Base-by-base conservation (phyloP, 441 rosid species). In the Mallotus repandus region DNA sequence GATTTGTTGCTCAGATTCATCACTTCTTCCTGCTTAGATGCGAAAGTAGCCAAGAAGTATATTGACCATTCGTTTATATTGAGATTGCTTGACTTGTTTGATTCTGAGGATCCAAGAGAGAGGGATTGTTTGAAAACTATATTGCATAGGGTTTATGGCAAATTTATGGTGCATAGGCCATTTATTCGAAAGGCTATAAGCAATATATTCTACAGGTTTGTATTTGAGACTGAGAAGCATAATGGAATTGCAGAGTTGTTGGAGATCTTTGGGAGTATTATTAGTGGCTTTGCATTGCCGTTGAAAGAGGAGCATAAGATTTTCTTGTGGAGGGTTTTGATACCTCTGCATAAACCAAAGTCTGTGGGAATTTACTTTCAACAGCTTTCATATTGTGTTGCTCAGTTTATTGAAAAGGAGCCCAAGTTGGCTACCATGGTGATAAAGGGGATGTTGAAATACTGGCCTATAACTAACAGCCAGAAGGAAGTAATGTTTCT, bases 401-500 rank as follows among this genome's bases (percentile, higher is more conserved):
- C 84, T 55, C 98, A 93, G 84, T 93, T 91, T 59, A 75, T 88
- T 32, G 96, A 91, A 74, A 93, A 91, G 80, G 98, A 93, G 64
- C 94, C 96, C 0, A 90, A 86, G 81, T 79, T 93, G 55, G 85
- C 87, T 0, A 84, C 89, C 74, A 71, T 81, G 54, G 91, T 93
- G 70, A 83, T 91, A n/a, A 86, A 81, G 66, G 94, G 98, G 68
- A 75, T 93, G 64, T 72, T 93, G 88, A 93, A 89, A 77, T 90
- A 81, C 68, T 91, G 98, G 98, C 97, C 96, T 15, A 78, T 91
- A 57, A 93, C 96, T 0, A 93, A 89, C 61, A 89, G 96, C 78
- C 96, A 90, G 82, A 93, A 93, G 79, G 98, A 93, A 84, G 89
- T 91, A 55, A 89, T 91, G 94, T 89, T 93, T 82, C 85, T 93